Base-by-base conservation (phyloP, 164 flowering plant species). In the Dillenia turbinata region DNA sequence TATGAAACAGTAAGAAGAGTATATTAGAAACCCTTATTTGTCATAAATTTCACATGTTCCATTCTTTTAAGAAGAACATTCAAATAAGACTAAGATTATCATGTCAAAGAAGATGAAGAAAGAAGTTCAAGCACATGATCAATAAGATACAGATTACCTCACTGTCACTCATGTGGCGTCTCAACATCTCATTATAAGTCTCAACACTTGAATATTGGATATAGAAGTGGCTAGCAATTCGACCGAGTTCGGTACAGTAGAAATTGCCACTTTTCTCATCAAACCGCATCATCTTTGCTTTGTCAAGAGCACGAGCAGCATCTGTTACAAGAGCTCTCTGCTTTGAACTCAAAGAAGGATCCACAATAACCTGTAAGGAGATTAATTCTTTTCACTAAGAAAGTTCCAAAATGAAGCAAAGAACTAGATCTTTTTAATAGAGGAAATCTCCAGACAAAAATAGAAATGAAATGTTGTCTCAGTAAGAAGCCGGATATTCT, bases 251-350 rank as follows among this genome's bases (percentile, higher is more conserved):
- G 8, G 99, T 95, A 69, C 99, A 87, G 58, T 90, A 95, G 62
- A 95, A 95, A 67, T 95, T 95, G 50, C 99, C 99, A 81, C 97
- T 95, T 79, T 95, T 95, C 77, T 95, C 99, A 85, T 95, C 98
- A 83, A 95, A 95, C 48, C 99, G 87, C 97, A 95, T 90, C 99
- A 95, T 95, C 77, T 95, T 95, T 64, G 99, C 96, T 71, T 85
- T 90, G 66, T 95, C 99, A 54, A 95, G 97, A 64, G 92, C 76
- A 63, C 99, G 96, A 22, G 99, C 99, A 75, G 97, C 97, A 82
- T 95, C 99, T 52, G 73, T 73, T 59, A 95, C 80, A 50, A 95
- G 81, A 64, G 88, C 77, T 77, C 96, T 84, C 79, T 90, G 98
- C 74, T 95, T 95, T 44, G 80, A 85, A 72, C 78, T 77, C 74